Base-by-base conservation (phyloP, 768 basidiomycete species). In the Rhizopogon roseolus region DNA sequence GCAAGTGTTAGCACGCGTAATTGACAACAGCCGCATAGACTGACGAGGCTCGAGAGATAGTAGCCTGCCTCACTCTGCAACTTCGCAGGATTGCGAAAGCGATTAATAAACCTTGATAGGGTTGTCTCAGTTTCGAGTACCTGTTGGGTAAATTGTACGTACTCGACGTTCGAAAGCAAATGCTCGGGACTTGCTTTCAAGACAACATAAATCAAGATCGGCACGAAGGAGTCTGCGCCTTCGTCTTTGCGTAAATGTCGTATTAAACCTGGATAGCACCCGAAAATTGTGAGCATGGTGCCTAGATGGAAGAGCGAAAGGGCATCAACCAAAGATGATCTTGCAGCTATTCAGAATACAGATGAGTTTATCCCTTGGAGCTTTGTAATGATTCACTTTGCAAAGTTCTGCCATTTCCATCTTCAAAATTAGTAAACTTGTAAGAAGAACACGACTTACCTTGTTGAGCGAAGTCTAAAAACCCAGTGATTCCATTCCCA, bases 301-400 rank as follows among this genome's bases (percentile, higher is more conserved):
- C 16, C 38, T 48, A 53, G 50, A 51, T 42, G 45, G 49, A 54
- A 54, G 50, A 52, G 50, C 59, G 50, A 60, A 37, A 58, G 43
- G 37, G 11, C 27, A 70, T 88, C 56, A 59, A 94, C 96, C 97
- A 64, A 97, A 98, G 61, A 99, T 98, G 69, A 99, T 93, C 75
- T 99, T 99, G 83, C 95, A 99, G 69, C 85, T 90, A 65, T 99
- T 99, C 48, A 98, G 73, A 38, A 98, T 89, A 69, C 97, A 98
- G 52, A 99, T 98, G 49, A 98, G 75, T 72, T 99, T 99, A 71
- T 99, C 97, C 41, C 97, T 80, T 7, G 97, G 97, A 9, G 97
- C 97, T 69, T 98, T 98, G 76, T 98, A 99, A 66, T 98, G 94
- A 63, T 97, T 98, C 57, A 99, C 88, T 78, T 98, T 98, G 60